phyloP scores from a whole-genome alignment of 1,284 basidiomycete species.

The Porogramme epimiltina region DNA sequence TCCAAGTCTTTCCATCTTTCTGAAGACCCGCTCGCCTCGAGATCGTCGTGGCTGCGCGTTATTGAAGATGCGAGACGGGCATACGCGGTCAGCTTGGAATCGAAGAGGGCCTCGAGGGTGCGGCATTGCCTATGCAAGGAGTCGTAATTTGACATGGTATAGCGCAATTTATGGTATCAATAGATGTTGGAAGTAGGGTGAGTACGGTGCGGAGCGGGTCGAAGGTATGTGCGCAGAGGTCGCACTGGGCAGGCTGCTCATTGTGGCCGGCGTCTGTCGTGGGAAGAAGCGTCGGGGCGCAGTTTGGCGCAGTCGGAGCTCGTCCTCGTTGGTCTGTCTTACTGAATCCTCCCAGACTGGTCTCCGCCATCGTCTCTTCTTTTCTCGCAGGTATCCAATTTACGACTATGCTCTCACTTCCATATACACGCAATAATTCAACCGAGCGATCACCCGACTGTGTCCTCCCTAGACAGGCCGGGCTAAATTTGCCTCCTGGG shows the following conservation, averaged over 20 bases:
- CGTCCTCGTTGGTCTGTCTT: not conserved
- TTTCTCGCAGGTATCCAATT: no score
- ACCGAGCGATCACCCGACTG: conserved; percentile 3
- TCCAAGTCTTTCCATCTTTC: conserved; percentile 83
- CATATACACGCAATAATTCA: not conserved
- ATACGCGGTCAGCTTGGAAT: conserved; percentile 89
- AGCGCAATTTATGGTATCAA: not conserved
- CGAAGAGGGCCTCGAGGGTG: conserved; percentile 89
- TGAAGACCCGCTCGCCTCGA: conserved; percentile 70
- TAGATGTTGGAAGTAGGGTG: not conserved
- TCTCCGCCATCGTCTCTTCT: not conserved
- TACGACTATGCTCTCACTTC: no score
- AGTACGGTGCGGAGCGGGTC: not conserved
- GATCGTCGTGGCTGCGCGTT: conserved; percentile 58
- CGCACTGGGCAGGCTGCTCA: not conserved
- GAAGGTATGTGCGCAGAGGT: not conserved
- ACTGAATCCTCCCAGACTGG: conserved; percentile 1
- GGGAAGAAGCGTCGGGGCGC: not conserved
- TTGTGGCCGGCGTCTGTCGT: conserved; percentile 2
- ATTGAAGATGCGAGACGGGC: conserved; percentile 82
- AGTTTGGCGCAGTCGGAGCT: not conserved
- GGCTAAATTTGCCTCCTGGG: no score
- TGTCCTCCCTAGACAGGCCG: not conserved
- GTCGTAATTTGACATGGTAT: conserved; percentile 78
- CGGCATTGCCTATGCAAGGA: conserved; percentile 84